Evolutionary conservation across 2,329 filamentous ascomycete genomes (phyloP), one percentile per base, ranked within the genome.

Genomic region (Tetracladium maxilliforme): DNA sequence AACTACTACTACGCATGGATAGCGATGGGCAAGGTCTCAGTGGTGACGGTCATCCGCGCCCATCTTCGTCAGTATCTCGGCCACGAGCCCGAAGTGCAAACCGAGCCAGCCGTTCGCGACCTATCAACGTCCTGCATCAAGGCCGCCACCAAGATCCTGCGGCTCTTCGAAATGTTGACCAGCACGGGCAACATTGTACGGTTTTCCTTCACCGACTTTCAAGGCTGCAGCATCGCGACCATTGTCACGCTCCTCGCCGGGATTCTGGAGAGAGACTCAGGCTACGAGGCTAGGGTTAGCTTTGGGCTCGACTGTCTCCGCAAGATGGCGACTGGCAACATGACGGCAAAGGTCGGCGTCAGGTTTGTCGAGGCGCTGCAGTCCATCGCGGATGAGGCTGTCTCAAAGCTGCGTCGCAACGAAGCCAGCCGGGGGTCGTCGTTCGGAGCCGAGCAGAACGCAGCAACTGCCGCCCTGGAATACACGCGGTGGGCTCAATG

Each of bases 131-230:
- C 36, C 6, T 51, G 48, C 16, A 34, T 36, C 24, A 45, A 42
- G 16, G 45, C 47, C 3, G 45, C 41, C 5, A 40, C 35, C 12
- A 48, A 49, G 23, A 33, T 45, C 10, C 37, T 51, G 1, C 32
- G 33, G 9, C 31, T 50, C 0, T 49, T 51, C 15, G 44, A 49
- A 21, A 39, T 27, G 4, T 23, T 51, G 10, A 34, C 29, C 4
- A 27, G 24, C 3, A 45, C 36, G 3, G 36, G 38, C 4, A 48
- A 48, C 7, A 42, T 45, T n/a, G 43, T 44, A 3, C 39, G 42
- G 0, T 51, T 52, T 23, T 51, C 48, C 1, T 52, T 52, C 23
- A 49, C 48, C 5, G 48, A 52, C 30, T 51, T 52, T 13, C 48
- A 52, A 24, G 48, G 45, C 9, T 51, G 48, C 28, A 51, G 48